Evolutionary conservation across 1,284 basidiomycete species (phyloP).

Genomic region (Tylopilus orsonianus): DNA sequence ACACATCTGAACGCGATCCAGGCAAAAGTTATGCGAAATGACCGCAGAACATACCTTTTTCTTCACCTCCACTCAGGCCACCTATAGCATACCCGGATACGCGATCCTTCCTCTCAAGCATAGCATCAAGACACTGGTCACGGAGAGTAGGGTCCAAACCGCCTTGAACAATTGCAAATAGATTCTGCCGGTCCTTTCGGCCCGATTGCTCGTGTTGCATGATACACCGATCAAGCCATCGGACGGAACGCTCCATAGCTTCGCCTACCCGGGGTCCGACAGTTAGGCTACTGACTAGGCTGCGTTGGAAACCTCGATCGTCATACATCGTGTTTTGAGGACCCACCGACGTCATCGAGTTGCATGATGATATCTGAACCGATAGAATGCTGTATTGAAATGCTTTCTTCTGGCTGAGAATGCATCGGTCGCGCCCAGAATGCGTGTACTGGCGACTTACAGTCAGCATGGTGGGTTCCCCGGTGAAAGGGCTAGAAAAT

Average conservation of each 20-base stretch:
- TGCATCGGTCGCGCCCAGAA: conserved; percentile 15
- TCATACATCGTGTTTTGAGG: not conserved
- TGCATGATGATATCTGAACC: conserved; percentile 92
- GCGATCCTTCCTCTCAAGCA: conserved; percentile 68
- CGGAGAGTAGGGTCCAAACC: conserved; percentile 70
- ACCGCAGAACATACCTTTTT: conserved; percentile 59
- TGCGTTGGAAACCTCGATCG: conserved; percentile 1
- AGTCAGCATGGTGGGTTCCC: conserved; percentile 81
- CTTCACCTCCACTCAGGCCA: conserved; percentile 82
- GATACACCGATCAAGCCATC: conserved; percentile 87
- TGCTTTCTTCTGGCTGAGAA: conserved; percentile 79
- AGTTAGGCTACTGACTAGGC: conserved; percentile 68
- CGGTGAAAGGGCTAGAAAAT: conserved; percentile 79
- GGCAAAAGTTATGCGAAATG: conserved; percentile 4
- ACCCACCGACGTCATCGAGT: conserved; percentile 82
- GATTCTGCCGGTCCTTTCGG: conserved; percentile 62
- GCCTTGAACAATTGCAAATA: conserved; percentile 88
- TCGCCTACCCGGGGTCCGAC: conserved; percentile 77
- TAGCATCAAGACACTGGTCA: conserved; percentile 74
- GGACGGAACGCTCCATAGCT: conserved; percentile 77
- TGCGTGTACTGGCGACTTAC: conserved; percentile 41
- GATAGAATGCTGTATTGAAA: conserved; percentile 82
- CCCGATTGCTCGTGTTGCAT: conserved; percentile 67
- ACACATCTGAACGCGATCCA: conserved; percentile 52
- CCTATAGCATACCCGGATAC: conserved; percentile 85